A percentile compares a stretch with the other conserved stretches of the same genome.
These are phyloP conservation scores for Aspergillus pseudoglaucus DNA, from an alignment of 2,329 filamentous ascomycete species.

Conservation along the genomic window DNA sequence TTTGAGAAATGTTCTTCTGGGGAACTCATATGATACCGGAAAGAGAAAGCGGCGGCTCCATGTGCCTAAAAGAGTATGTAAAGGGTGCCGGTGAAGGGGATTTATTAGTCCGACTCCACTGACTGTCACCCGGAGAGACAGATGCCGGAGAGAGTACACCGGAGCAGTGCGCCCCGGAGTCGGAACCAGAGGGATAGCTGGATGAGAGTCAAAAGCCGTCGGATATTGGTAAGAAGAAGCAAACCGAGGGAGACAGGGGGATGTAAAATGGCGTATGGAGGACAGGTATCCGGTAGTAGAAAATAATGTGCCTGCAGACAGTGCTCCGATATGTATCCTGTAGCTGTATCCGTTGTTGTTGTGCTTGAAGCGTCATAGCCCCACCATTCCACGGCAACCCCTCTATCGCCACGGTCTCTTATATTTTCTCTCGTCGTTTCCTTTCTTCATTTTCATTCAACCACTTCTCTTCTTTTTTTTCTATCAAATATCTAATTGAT, in stretches of 20 bases:
- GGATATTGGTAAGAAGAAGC: neutral
- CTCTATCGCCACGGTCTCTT: conserved; percentile 13
- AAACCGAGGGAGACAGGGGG: neutral
- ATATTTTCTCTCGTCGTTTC: conserved; percentile 17
- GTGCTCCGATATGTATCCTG: neutral
- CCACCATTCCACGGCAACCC: conserved; percentile 14
- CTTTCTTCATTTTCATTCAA: conserved; percentile 10
- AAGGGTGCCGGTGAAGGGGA: no score
- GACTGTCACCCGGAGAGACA: no score
- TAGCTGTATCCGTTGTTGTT: neutral
- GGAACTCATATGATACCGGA: no score
- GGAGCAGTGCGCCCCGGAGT: neutral
- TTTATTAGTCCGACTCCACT: no score
- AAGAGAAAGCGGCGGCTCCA: no score
- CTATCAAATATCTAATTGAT: neutral
- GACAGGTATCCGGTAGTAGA: neutral
- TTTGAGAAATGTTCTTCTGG: no score
- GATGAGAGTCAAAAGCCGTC: neutral
- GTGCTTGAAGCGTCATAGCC: conserved; percentile 16
- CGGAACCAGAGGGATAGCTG: neutral
- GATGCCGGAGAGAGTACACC: neutral
- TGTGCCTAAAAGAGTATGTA: no score
- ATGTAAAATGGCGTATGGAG: neutral
- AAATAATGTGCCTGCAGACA: neutral
- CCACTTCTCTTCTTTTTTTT: no score